Evolutionary conservation across 768 basidiomycete species (phyloP).

Genomic region (Kwoniella dendrophila): DNA sequence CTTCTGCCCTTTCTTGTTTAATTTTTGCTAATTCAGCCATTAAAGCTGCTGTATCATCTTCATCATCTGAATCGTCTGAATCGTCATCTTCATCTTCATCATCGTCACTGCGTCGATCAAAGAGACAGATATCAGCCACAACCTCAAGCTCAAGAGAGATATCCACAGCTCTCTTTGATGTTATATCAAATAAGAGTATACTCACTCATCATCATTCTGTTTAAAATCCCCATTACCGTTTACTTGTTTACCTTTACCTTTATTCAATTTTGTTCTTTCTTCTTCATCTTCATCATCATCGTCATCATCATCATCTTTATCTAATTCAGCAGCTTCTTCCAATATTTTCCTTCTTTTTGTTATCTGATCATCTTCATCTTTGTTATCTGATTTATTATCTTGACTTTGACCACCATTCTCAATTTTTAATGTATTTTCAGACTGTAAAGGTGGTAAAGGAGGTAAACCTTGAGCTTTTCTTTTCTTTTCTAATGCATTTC

Average conservation of each 20-base stretch:
- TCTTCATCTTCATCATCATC: conserved; percentile 58
- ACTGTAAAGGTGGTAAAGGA: conserved; percentile 42
- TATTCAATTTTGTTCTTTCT: conserved; percentile 35
- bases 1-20: conserved; percentile 91
- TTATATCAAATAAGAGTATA: too few relatives aligned
- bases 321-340: conserved; percentile 81
- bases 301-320: conserved; percentile 89
- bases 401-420: conserved; percentile 53
- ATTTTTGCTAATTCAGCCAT: conserved; percentile 98
- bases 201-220: conserved; percentile 47
- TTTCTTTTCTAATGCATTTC: conserved; percentile 85
- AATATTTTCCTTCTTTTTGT: conserved; percentile 84
- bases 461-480: conserved; percentile 80
- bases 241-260: conserved; percentile 56
- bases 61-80: conserved; percentile 63
- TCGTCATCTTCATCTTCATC: conserved; percentile 3
- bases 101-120: not conserved
- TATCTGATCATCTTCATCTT: conserved; percentile 62
- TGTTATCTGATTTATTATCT: not conserved
- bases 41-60: conserved; percentile 90
- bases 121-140: not conserved
- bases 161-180: too few relatives aligned
- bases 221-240: conserved; percentile 55
- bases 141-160: too few relatives aligned
- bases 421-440: conserved; percentile 57